A percentile compares a stretch with the other conserved stretches of the same genome.
phyloP scores from a whole-genome alignment of 345 rosid species.

The Eucalyptus caleyi region DNA sequence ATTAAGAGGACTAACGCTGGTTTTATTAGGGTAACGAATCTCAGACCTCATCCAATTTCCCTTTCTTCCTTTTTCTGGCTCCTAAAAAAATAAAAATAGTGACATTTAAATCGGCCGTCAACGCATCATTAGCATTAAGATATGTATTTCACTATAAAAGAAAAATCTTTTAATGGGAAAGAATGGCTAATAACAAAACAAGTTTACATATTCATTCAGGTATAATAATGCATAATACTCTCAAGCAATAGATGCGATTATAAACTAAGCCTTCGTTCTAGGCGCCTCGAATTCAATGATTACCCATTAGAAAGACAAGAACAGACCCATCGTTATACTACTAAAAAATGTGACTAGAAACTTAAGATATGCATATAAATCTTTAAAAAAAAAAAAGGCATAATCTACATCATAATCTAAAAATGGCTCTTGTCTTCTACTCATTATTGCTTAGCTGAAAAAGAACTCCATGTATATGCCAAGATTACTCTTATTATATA shows the following conservation, averaged over 20 bases:
- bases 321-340: neutral
- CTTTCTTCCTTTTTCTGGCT: neutral
- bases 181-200: neutral
- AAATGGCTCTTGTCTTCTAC: neutral
- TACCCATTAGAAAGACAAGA: neutral
- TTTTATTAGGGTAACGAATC: neutral
- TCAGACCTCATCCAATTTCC: neutral
- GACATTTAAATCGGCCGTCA: neutral
- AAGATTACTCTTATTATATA: neutral
- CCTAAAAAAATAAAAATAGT: neutral
- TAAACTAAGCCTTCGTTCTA: neutral
- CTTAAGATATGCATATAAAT: neutral
- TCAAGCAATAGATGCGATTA: neutral
- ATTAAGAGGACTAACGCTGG: neutral
- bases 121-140: neutral
- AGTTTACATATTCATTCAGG: neutral
- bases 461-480: neutral
- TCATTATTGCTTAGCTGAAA: neutral
- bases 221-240: neutral
- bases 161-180: neutral
- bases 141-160: neutral
- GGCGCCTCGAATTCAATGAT: neutral
- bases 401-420: neutral
- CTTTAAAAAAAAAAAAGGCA: neutral
- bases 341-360: neutral